These are phyloP conservation scores for Cladosporium sp. DNA, from an alignment of 2,329 filamentous ascomycete genomes.

Conservation along the genomic window DNA sequence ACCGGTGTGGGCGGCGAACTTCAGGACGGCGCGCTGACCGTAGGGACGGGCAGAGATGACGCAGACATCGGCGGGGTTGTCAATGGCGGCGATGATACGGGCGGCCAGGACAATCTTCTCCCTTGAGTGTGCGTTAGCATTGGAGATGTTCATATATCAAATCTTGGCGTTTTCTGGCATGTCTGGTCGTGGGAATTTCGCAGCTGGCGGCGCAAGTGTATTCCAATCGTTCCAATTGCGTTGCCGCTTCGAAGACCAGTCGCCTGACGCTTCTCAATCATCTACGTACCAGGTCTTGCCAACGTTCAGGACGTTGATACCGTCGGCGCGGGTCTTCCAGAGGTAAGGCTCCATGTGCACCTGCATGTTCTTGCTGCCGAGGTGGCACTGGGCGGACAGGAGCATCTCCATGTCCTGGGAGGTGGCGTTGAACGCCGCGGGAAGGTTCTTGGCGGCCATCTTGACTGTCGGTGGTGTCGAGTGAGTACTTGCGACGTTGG, in stretches of 20 bases:
- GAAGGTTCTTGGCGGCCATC: constrained; percentile 94
- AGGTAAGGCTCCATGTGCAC: constrained; percentile 99
- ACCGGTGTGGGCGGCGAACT: constrained; percentile 98
- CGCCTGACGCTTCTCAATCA: neutral
- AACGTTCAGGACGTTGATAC: constrained; percentile 99
- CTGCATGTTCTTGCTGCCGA: constrained; percentile 99
- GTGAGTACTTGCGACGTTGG: constrained; percentile 12
- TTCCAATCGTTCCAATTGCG: constrained; percentile 5
- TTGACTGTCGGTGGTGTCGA: constrained; percentile 51
- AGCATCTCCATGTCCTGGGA: constrained; percentile 99
- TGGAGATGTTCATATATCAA: neutral
- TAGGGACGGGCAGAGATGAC: constrained; percentile 99
- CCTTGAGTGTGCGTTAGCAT: constrained; percentile 49
- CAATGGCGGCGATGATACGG: constrained; percentile 96
- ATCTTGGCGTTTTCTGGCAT: constrained; percentile 9
- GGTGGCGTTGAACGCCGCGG: constrained; percentile 93
- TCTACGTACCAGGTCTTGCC: constrained; percentile 94
- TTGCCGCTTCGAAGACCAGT: neutral
- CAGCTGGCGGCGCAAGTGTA: neutral
- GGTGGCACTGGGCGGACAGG: constrained; percentile 91
- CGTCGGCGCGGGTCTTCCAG: constrained; percentile 98
- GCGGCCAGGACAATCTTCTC: constrained; percentile 99
- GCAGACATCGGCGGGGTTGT: constrained; percentile 99
- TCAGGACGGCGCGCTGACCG: constrained; percentile 98
- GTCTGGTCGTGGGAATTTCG: neutral